Evolutionary conservation across 495 filamentous ascomycete species (phyloP), one percentile per base, ranked within the genome.

Genomic region (Amphirosellinia nigrospora): DNA sequence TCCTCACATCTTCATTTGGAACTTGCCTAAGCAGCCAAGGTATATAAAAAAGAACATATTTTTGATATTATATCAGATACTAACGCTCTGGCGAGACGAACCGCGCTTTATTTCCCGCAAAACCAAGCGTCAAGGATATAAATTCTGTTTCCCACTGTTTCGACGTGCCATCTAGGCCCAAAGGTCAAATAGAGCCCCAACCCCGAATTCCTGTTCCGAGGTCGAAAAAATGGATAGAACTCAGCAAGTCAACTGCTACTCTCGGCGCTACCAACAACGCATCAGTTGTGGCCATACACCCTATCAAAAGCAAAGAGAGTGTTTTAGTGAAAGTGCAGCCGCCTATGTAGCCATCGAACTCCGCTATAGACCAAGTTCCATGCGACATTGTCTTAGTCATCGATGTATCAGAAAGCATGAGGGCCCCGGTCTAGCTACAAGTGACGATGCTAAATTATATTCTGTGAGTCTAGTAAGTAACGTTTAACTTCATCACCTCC

Each of bases 301-400:
- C 78, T 19, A 45, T 80, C 15, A 59, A 63, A 6, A 62, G 68
- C 0, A 28, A 69, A 0, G 77, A 79, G 13, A 81, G 79, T 4
- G 46, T 84, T 4, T 41, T 84, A 8, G 70, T 85, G 67, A 80
- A 76, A 61, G 70, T 84, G 28, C 71, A 74, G 21, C 79, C 81
- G 0, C 83, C 82, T 16, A 55, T 19, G 19, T 58, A 73, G 28
- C 80, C 82, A n/a, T 45, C 21, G 1, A 26, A 70, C 13, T 10
- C 53, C 13, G 26, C 43, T 15, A 39, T 76, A 21, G 41, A 62
- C 39, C 80, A 81, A 69, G 67, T 80, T 11, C 79, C 82, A 4
- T 82, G 80, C 75, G 84, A 86, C 63, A 78, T 86, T 26, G 83
- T 85, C 0, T 72, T 86, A 0, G 82, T 79, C 21, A 85, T 85